Evolutionary conservation across 2,329 filamentous ascomycete genomes (phyloP).

Genomic region (Fusarium sp.): DNA sequence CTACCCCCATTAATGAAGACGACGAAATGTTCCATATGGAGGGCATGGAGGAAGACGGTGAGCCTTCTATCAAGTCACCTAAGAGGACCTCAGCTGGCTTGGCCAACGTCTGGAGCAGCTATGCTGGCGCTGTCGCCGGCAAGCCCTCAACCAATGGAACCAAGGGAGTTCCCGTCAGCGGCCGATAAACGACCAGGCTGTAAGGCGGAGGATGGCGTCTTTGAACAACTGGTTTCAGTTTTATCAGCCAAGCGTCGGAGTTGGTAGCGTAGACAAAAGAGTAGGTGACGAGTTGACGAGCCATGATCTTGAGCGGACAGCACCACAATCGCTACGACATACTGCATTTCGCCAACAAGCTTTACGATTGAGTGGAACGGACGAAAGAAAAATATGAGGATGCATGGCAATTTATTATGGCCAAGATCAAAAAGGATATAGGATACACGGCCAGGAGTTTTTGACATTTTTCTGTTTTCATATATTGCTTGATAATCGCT

Average conservation of each 20-base stretch:
- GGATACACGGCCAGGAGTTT: slow-evolving; percentile 49
- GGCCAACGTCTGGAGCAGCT: slow-evolving; percentile 55
- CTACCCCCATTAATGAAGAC: slow-evolving; percentile 74
- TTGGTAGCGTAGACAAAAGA: slow-evolving; percentile 37
- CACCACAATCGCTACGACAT: slow-evolving; percentile 31
- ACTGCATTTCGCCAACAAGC: slow-evolving; percentile 32
- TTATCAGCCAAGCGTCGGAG: slow-evolving; percentile 27
- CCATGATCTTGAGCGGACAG: slow-evolving; percentile 33
- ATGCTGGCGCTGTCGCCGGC: slow-evolving; percentile 52
- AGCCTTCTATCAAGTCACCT: slow-evolving; percentile 59
- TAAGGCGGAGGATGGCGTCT: slow-evolving; percentile 15
- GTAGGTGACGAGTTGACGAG: slow-evolving; percentile 36
- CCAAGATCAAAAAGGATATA: slow-evolving; percentile 47
- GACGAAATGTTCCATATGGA: slow-evolving; percentile 71
- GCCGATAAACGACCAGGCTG: slow-evolving; percentile 44
- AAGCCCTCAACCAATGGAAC: slow-evolving; percentile 45
- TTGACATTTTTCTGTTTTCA: slow-evolving; percentile 28
- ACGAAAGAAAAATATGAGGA: slow-evolving; percentile 39
- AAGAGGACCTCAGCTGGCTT: slow-evolving; percentile 63
- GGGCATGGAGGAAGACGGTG: slow-evolving; percentile 73
- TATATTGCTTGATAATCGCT: slow-evolving; percentile 28
- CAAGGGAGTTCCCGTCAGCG: slow-evolving; percentile 49
- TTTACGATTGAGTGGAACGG: slow-evolving; percentile 26
- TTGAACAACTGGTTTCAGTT: slow-evolving; percentile 25
- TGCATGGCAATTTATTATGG: slow-evolving; percentile 41